Evolutionary conservation across 2,329 filamentous ascomycete genomes (phyloP).

Genomic region (Paraconiothyrium sp.): DNA sequence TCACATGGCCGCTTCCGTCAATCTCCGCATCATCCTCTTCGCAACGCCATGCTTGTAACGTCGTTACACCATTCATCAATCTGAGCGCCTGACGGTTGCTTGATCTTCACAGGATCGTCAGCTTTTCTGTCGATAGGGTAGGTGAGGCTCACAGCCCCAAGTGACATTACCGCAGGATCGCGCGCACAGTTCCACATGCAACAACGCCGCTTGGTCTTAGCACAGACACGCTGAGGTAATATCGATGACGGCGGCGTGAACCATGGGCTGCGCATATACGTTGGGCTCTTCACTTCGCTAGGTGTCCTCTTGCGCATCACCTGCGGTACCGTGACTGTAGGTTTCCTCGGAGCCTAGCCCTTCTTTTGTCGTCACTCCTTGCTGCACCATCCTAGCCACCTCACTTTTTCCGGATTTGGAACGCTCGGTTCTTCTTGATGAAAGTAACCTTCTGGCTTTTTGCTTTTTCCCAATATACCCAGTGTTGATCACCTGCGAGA

Average conservation of each 20-base stretch:
- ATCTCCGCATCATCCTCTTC: conserved; percentile 11
- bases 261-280: conserved; percentile 11
- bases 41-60: conserved; percentile 5
- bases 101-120: neutral
- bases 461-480: neutral
- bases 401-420: conserved; percentile 3
- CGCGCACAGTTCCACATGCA: conserved; percentile 2
- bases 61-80: conserved; percentile 7
- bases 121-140: no score
- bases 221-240: conserved; percentile 10
- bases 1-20: conserved; percentile 2
- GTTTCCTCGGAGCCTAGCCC: conserved; percentile 14
- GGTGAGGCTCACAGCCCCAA: neutral
- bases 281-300: conserved; percentile 8
- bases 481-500: neutral
- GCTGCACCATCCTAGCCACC: neutral
- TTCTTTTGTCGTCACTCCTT: conserved; percentile 18
- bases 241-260: neutral
- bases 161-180: conserved; percentile 11
- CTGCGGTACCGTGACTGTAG: conserved; percentile 9
- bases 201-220: neutral
- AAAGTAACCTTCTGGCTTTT: neutral
- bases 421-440: conserved; percentile 1
- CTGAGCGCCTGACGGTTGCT: conserved; percentile 6
- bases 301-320: conserved; percentile 2